A percentile compares a stretch with the other conserved stretches of the same genome.
Evolutionary conservation across 176 grass and related monocot genomes (phyloP).

Genomic region (Eremochloa ophiuroides): DNA sequence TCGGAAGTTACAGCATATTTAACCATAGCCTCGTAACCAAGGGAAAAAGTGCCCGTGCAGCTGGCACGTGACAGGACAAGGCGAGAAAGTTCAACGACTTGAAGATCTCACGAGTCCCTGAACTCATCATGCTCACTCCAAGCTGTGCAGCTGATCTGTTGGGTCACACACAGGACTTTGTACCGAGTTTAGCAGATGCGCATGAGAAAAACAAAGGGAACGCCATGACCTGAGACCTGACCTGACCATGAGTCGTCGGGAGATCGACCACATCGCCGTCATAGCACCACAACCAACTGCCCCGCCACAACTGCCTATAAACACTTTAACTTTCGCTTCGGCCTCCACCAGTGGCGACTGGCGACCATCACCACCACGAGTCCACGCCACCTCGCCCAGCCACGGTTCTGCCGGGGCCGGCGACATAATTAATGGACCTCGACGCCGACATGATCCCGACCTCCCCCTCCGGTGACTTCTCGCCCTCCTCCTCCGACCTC

Average conservation of each 20-base stretch:
- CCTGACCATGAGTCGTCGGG: neutral
- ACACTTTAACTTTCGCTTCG: neutral
- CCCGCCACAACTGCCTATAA: conserved; percentile 29
- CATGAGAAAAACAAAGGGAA: neutral
- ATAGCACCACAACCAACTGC: conserved; percentile 31
- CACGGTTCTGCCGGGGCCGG: neutral
- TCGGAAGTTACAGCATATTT: no score
- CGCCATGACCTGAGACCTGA: no score
- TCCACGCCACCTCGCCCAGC: neutral
- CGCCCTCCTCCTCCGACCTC: conserved; percentile 88
- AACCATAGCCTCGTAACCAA: no score
- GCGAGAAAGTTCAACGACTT: neutral
- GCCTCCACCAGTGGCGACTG: neutral
- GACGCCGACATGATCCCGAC: conserved; percentile 66
- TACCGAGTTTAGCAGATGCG: conserved; percentile 1
- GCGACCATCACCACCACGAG: neutral
- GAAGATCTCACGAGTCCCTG: neutral
- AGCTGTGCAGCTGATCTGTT: neutral
- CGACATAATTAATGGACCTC: conserved; percentile 59
- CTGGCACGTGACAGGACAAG: no score
- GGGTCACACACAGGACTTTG: neutral
- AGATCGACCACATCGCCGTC: conserved; percentile 23
- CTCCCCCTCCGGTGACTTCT: conserved; percentile 73
- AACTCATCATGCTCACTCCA: neutral
- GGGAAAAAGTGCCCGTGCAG: no score